phyloP scores from a whole-genome alignment of 2,329 filamentous ascomycete genomes.

The Botryosphaeria dothidea region DNA sequence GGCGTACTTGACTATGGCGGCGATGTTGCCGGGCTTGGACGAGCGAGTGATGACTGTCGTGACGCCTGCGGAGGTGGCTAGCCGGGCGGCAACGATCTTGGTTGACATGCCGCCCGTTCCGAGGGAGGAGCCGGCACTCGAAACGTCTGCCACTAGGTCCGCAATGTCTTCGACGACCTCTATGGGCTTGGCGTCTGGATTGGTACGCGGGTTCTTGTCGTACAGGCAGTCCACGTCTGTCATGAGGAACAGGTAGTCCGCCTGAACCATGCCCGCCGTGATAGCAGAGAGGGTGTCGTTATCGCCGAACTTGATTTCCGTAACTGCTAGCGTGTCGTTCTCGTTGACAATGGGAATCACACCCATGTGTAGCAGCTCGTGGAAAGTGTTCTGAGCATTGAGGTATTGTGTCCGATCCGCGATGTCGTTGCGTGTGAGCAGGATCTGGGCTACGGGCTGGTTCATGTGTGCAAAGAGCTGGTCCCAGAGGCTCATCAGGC shows the following conservation, averaged over 20 bases:
- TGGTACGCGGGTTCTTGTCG: slow-evolving; percentile 85
- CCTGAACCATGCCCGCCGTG: slow-evolving; percentile 94
- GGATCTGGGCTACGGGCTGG: slow-evolving; percentile 91
- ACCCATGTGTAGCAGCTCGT: slow-evolving; percentile 86
- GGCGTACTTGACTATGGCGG: slow-evolving; percentile 80
- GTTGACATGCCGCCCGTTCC: slow-evolving; percentile 97
- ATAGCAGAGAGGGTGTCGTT: slow-evolving; percentile 98
- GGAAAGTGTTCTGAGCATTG: slow-evolving; percentile 94
- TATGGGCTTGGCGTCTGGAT: slow-evolving; percentile 85
- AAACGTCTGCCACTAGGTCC: slow-evolving; percentile 82
- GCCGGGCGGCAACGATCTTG: slow-evolving; percentile 89
- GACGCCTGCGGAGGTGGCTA: slow-evolving; percentile 91
- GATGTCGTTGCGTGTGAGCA: slow-evolving; percentile 94
- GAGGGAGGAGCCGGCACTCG: slow-evolving; percentile 80
- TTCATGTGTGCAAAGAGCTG: slow-evolving; percentile 83
- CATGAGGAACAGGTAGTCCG: slow-evolving; percentile 96
- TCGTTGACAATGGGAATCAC: slow-evolving; percentile 99
- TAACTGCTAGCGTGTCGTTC: slow-evolving; percentile 94
- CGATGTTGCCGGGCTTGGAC: slow-evolving; percentile 89
- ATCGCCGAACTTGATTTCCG: slow-evolving; percentile 99
- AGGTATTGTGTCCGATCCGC: slow-evolving; percentile 93
- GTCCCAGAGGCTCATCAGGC: slow-evolving; percentile 94
- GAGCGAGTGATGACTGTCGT: slow-evolving; percentile 94
- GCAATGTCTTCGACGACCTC: slow-evolving; percentile 90
- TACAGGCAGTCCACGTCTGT: slow-evolving; percentile 98